A percentile compares a stretch with the other conserved stretches of the same genome.
Evolutionary conservation across 108 stramenopile species (phyloP).

Genomic region (Pseudonitzschia delicatissima): DNA sequence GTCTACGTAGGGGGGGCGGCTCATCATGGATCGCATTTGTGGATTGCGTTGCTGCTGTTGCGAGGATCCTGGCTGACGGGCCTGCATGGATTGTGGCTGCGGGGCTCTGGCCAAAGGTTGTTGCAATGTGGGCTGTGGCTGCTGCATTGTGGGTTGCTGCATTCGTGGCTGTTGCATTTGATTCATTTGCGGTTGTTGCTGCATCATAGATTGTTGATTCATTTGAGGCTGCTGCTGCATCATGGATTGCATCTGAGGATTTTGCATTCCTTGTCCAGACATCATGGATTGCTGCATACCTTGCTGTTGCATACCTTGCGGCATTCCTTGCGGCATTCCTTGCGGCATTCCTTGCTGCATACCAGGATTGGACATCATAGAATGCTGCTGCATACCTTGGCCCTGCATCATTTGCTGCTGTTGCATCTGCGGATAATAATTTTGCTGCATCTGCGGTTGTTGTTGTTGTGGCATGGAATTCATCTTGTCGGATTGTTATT

Average conservation of each 20-base stretch:
- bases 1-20: slow-evolving; percentile 79
- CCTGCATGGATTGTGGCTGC: background rate
- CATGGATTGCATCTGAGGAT: background rate
- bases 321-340: no score
- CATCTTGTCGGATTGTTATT: no score
- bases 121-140: background rate
- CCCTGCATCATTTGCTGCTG: background rate
- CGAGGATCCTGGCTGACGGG: background rate
- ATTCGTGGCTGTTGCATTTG: slow-evolving; percentile 1
- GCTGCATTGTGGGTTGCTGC: background rate
- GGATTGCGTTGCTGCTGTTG: background rate
- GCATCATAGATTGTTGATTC: background rate
- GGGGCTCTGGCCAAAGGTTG: background rate
- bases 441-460: background rate
- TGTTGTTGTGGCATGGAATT: background rate
- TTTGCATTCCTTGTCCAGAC: background rate
- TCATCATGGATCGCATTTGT: slow-evolving; percentile 17
- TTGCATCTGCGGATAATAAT: background rate
- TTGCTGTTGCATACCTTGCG: background rate
- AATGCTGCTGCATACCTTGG: no score
- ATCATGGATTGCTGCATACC: background rate
- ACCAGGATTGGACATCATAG: background rate
- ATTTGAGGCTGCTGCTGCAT: background rate
- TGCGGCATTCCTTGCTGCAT: no score
- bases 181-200: background rate